Evolutionary conservation across 2,329 filamentous ascomycete species (phyloP).

Genomic region (Epichloe amarillans): DNA sequence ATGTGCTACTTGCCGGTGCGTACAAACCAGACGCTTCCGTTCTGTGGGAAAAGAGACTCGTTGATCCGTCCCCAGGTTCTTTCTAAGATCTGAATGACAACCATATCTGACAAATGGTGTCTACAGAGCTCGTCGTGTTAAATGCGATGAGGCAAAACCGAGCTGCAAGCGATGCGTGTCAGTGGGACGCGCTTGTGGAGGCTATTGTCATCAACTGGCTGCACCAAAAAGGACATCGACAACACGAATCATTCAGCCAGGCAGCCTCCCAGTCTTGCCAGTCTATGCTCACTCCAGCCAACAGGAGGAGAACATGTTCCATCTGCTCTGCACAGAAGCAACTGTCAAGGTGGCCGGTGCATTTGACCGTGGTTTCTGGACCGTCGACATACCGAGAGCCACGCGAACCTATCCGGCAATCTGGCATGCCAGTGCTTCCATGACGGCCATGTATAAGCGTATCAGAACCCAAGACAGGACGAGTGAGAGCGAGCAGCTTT

Average conservation of each 20-base stretch:
- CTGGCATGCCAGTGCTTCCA: constrained; percentile 4
- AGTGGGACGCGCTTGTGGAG: constrained; percentile 1
- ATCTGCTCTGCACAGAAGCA: constrained; percentile 5
- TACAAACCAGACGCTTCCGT: not conserved
- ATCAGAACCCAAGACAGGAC: constrained; percentile 11
- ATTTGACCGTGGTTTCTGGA: constrained; percentile 6
- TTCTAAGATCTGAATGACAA: not conserved
- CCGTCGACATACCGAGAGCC: constrained; percentile 3
- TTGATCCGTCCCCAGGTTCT: not conserved
- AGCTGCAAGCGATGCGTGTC: not conserved
- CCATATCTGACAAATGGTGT: not conserved
- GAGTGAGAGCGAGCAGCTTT: constrained; percentile 13
- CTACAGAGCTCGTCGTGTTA: constrained; percentile 3
- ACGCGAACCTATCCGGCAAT: constrained; percentile 5
- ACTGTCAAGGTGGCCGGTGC: constrained; percentile 1
- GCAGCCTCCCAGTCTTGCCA: not conserved
- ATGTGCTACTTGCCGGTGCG: constrained; percentile 5
- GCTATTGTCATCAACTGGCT: not conserved
- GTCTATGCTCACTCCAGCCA: not conserved
- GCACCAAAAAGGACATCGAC: not conserved
- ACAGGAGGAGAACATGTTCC: constrained; percentile 7
- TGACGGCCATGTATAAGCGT: constrained; percentile 6
- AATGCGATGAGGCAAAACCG: constrained; percentile 4
- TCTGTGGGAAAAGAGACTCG: not conserved
- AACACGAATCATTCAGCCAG: not conserved